phyloP scores from a whole-genome alignment of 768 basidiomycete species.

The Hydnomerulius pinastri region DNA sequence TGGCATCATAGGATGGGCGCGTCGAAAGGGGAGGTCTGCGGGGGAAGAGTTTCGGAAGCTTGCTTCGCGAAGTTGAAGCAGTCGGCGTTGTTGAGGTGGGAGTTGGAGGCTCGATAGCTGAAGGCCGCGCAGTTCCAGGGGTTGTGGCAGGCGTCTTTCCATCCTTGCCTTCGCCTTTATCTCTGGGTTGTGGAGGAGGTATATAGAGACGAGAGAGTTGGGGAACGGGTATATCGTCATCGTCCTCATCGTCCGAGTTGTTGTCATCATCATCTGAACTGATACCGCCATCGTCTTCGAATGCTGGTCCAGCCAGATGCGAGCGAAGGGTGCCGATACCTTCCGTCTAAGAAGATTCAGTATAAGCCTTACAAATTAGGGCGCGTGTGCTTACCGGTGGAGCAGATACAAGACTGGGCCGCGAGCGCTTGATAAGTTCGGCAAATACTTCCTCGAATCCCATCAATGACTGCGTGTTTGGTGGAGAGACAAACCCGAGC shows the following conservation, averaged over 20 bases:
- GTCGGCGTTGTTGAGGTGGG: slow-evolving; percentile 32
- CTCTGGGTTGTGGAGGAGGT: slow-evolving; percentile 23
- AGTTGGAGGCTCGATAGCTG: slow-evolving; percentile 16
- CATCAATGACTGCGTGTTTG: slow-evolving; percentile 44
- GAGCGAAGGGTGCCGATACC: slow-evolving; percentile 84
- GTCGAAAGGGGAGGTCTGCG: slow-evolving; percentile 34
- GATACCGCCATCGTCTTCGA: slow-evolving; percentile 79
- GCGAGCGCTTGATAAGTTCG: slow-evolving; percentile 63
- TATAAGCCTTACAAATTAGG: slow-evolving; percentile 8
- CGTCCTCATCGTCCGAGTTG: slow-evolving; percentile 27
- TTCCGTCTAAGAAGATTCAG: slow-evolving; percentile 57
- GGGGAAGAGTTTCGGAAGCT: slow-evolving; percentile 37
- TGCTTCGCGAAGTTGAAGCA: slow-evolving; percentile 25
- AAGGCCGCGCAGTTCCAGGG: slow-evolving; percentile 24
- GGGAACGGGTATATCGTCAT: slow-evolving; percentile 29
- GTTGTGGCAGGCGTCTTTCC: slow-evolving; percentile 17
- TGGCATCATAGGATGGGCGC: slow-evolving; percentile 30
- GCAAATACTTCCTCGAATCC: slow-evolving; percentile 61
- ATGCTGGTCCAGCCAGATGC: slow-evolving; percentile 51
- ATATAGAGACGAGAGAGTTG: slow-evolving; percentile 24
- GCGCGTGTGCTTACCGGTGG: slow-evolving; percentile 62
- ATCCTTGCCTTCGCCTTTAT: slow-evolving; percentile 14
- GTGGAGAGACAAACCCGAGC: slow-evolving; percentile 54
- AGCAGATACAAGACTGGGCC: slow-evolving; percentile 69
- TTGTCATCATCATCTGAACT: slow-evolving; percentile 53